Percentiles rank a stretch among this genome's conserved stretches.
Conservation (phyloP, 805 yeast genomes). For the Kodamaea restingae region DNA sequence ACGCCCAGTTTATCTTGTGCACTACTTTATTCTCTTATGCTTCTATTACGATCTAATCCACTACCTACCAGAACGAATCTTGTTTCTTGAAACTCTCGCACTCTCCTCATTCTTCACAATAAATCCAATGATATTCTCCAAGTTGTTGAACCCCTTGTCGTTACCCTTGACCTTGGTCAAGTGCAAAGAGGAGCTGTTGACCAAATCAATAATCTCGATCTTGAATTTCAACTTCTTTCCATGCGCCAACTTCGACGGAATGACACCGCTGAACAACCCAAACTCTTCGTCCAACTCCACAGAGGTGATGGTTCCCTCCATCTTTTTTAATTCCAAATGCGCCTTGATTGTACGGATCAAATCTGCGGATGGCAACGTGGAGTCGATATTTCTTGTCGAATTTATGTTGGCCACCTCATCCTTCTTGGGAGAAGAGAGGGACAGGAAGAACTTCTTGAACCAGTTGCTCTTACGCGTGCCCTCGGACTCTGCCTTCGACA, state of each 20-base stretch:
- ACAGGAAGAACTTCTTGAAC: constrained; percentile 36
- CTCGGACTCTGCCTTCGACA: constrained; percentile 12
- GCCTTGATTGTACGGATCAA: constrained; percentile 34
- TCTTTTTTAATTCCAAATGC: constrained; percentile 42
- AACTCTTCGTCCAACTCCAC: constrained; percentile 42
- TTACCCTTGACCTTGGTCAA: constrained; percentile 44
- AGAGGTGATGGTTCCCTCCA: constrained; percentile 46
- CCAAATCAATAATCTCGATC: constrained; percentile 39
- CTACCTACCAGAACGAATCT: constrained; percentile 8
- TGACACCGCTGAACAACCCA: constrained; percentile 41
- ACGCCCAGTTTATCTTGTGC: too few species aligned
- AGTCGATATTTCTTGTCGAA: constrained; percentile 32
- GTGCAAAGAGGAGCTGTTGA: constrained; percentile 37
- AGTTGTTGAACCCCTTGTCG: constrained; percentile 41
- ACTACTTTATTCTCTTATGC: too few species aligned
- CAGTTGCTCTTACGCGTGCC: constrained; percentile 25
- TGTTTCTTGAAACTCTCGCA: constrained; percentile 12
- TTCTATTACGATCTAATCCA: constrained; percentile 1
- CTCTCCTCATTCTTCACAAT: constrained; percentile 44
- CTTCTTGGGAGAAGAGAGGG: constrained; percentile 10
- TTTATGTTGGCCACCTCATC: constrained; percentile 11
- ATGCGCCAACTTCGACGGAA: constrained; percentile 44
- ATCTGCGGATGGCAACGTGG: constrained; percentile 26
- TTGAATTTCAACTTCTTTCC: constrained; percentile 47
- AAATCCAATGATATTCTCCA: constrained; percentile 40